Conservation (phyloP, 2,329 filamentous ascomycete species). For the Pseudocercospora crystallina region DNA sequence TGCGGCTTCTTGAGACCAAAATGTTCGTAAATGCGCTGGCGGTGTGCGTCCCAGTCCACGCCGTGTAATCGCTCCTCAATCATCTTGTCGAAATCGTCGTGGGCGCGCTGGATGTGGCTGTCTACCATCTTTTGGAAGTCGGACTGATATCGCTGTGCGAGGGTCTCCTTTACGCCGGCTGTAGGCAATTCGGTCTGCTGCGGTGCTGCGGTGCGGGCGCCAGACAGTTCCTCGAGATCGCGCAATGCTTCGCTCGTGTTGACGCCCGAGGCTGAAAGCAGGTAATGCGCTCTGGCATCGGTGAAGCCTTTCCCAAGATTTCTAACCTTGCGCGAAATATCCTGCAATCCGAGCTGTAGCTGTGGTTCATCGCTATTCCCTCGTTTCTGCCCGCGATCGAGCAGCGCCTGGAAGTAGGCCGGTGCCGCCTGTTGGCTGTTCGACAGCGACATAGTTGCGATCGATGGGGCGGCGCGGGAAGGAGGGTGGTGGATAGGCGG, state of each 20-base stretch:
- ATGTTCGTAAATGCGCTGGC: conserved; percentile 90
- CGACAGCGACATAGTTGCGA: conserved; percentile 14
- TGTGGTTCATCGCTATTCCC: conserved; percentile 77
- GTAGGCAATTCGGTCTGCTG: conserved; percentile 10
- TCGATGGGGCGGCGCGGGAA: neutral
- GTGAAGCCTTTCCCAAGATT: conserved; percentile 68
- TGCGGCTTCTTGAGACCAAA: conserved; percentile 70
- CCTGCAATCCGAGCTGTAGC: conserved; percentile 85
- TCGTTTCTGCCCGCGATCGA: conserved; percentile 66
- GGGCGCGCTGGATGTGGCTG: conserved; percentile 68
- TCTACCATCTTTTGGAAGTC: conserved; percentile 59
- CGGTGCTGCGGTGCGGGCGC: conserved; percentile 16
- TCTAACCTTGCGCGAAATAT: conserved; percentile 74
- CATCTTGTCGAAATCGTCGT: conserved; percentile 89
- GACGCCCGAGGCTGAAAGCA: conserved; percentile 89
- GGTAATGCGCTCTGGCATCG: conserved; percentile 68
- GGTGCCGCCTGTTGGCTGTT: conserved; percentile 35
- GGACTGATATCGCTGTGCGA: conserved; percentile 47
- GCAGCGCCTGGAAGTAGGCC: conserved; percentile 63
- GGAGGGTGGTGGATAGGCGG: no score
- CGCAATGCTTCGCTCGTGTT: conserved; percentile 81
- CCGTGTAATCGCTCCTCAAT: conserved; percentile 85
- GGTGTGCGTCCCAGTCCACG: conserved; percentile 93
- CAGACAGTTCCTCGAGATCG: conserved; percentile 59
- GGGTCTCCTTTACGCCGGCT: conserved; percentile 32